Base-by-base conservation (phyloP, 257 asterid genomes). In the Osmanthus fragrans region DNA sequence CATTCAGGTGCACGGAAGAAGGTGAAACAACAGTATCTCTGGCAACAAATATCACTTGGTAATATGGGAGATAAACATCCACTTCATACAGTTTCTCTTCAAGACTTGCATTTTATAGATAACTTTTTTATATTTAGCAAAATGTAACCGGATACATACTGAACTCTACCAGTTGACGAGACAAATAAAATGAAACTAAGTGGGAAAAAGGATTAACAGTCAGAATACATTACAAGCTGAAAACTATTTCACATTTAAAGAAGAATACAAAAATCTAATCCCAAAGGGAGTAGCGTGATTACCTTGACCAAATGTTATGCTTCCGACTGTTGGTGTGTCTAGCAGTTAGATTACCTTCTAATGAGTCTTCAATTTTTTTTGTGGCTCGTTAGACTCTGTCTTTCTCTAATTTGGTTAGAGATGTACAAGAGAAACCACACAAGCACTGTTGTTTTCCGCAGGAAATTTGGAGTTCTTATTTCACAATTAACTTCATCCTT, bases 281-380 rank as follows among this genome's bases (percentile, higher is more conserved):
- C 56, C 76, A 72, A 29, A 67, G 73, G 69, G 34, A 29, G 76
- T 75, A 76, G 81, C 64, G 6, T 60, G 36, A 72, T 80, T 73
- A 71, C 85, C 83, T 63, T 27, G 74, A 79, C 36, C 76, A 29
- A 42, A 4, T 74, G 72, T 37, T 80, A 76, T 71, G 80, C 78
- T 63, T 73, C 67, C 54, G 54, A 64, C 29, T 29, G 86, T 82
- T 85, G 80, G 88, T 23, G 66, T 84, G 79, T 78, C 85, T 84
- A 82, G 58, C 76, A 40, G 89, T 86, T 84, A 86, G 88, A 84
- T 84, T 70, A 82, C 80, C 73, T 77, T 79, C 82, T 73, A 71
- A 76, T 13, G 75, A 67, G 85, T 75, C 58, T 45, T 75, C 45
- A 77, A 64, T 75, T 30, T 76, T 72, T 66, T 74, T 37, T 16